These are phyloP conservation scores for Agaricus blazei DNA, from an alignment of 768 basidiomycete species.

Conservation along the genomic window DNA sequence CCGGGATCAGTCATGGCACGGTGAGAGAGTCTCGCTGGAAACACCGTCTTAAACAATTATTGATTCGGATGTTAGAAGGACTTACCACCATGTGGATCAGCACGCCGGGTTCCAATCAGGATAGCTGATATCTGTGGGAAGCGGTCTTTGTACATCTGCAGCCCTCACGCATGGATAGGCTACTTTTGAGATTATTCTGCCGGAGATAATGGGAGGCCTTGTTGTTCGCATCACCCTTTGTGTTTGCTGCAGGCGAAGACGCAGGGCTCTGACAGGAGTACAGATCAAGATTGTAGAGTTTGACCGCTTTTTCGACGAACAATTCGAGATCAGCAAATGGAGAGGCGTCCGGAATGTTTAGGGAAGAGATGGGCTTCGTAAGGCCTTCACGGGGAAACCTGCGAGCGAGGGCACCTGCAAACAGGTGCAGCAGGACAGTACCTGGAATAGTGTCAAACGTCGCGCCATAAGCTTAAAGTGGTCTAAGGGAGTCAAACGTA, in stretches of 20 bases:
- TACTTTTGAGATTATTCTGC: slow-evolving; percentile 44
- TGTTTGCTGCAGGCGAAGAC: too few relatives aligned
- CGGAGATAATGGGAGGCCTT: too few relatives aligned
- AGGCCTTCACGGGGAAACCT: slow-evolving; percentile 27
- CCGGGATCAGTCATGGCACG: slow-evolving; percentile 78
- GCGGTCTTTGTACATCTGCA: slow-evolving; percentile 64
- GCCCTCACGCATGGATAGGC: slow-evolving; percentile 71
- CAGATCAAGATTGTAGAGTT: slow-evolving; percentile 71
- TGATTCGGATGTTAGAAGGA: slow-evolving; percentile 7
- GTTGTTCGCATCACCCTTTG: too few relatives aligned
- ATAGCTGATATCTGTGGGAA: slow-evolving; percentile 74
- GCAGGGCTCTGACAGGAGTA: slow-evolving; percentile 39
- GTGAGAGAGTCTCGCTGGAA: slow-evolving; percentile 62
- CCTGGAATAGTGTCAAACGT: slow-evolving; percentile 42
- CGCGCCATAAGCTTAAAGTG: neutral
- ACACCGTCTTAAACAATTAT: neutral
- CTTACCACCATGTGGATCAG: slow-evolving; percentile 93
- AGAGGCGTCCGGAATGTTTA: slow-evolving; percentile 89
- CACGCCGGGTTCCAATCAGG: slow-evolving; percentile 81
- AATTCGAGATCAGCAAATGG: slow-evolving; percentile 81
- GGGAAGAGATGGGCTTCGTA: slow-evolving; percentile 48
- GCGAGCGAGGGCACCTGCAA: slow-evolving; percentile 65
- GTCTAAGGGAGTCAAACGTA: slow-evolving; percentile 32
- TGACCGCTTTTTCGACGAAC: slow-evolving; percentile 67
- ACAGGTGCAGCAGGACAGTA: slow-evolving; percentile 91